Conservation (phyloP, 2,329 filamentous ascomycete species). For the Cercospora sp. region DNA sequence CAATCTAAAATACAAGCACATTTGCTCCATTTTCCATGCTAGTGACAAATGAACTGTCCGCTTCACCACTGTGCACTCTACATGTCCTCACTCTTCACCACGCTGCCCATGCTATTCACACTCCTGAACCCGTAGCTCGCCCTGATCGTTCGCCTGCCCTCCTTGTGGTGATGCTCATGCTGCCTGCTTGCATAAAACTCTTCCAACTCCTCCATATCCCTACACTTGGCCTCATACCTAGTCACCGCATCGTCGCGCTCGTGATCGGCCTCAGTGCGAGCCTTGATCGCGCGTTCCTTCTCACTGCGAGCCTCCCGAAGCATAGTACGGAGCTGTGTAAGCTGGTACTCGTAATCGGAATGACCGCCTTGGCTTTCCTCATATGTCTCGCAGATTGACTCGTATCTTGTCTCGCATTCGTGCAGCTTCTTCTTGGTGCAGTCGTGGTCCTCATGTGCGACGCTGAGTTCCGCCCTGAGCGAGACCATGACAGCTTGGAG, state of each 20-base stretch:
- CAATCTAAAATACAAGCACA: too few relatives aligned
- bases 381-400: not conserved
- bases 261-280: not conserved
- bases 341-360: constrained; percentile 2
- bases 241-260: constrained; percentile 1
- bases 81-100: not conserved
- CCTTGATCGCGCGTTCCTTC: constrained; percentile 7
- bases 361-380: not conserved
- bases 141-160: not conserved
- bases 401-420: constrained; percentile 5
- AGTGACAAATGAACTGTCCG: too few relatives aligned
- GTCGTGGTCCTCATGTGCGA: not conserved
- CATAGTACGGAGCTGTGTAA: constrained; percentile 2
- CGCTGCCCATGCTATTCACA: not conserved
- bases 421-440: constrained; percentile 4
- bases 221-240: not conserved
- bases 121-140: not conserved
- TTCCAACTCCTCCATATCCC: not conserved
- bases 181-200: not conserved
- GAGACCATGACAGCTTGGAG: not conserved
- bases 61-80: not conserved
- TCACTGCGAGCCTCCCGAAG: constrained; percentile 2
- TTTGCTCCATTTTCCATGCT: too few relatives aligned
- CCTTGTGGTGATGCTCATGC: not conserved
- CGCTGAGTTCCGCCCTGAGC: constrained; percentile 2